Base-by-base conservation (phyloP, 2,329 filamentous ascomycete species). In the Fonsecaea pedrosoi region DNA sequence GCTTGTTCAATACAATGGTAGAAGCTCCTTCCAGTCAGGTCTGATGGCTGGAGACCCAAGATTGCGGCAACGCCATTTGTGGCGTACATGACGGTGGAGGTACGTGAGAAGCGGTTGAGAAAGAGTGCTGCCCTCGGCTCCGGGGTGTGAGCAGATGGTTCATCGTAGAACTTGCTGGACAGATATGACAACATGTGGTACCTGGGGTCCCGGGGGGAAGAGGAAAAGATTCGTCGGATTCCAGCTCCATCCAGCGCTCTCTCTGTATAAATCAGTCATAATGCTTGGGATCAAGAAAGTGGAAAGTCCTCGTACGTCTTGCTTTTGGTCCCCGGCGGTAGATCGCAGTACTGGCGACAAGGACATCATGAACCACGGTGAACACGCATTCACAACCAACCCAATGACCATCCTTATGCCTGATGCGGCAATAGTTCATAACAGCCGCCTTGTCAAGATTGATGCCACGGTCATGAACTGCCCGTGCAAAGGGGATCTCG, bases 141-240 rank as follows among this genome's bases (percentile, higher is more conserved):
- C 71, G 92, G 90, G 63, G 87, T 85, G 70, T 84, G 84, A 3
- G 78, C 74, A 15, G 86, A 82, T 75, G 81, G 69, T 73, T 80
- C 69, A 61, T 76, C 74, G 6, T 76, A 75, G 80, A 96, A 96
- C 76, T 94, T 95, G 74, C 89, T 86, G 10, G 92, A 96, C 15
- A 96, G 82, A 71, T 94, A 91, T 64, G 92, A 90, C 75, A 96
- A 81, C 92, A 96, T 96, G 79, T 95, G 91, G 77, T 96, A 96
- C 70, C 92, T 88, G 18, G 92, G 92, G 74, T 96, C 92, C 73
- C 88, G 85, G 13, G 91, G 90, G 7, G 92, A 94, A 32, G 90
- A 92, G 2, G 91, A 89, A 77, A 96, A 96, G 34, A 94, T 83
- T 58, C 90, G 88, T 62, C 92, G 87, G 64, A 96, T 89, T 67